A percentile compares a stretch with the other conserved stretches of the same genome.
phyloP scores from a whole-genome alignment of 1,139 yeast species.

The Casaregolazyma suthepensis region DNA sequence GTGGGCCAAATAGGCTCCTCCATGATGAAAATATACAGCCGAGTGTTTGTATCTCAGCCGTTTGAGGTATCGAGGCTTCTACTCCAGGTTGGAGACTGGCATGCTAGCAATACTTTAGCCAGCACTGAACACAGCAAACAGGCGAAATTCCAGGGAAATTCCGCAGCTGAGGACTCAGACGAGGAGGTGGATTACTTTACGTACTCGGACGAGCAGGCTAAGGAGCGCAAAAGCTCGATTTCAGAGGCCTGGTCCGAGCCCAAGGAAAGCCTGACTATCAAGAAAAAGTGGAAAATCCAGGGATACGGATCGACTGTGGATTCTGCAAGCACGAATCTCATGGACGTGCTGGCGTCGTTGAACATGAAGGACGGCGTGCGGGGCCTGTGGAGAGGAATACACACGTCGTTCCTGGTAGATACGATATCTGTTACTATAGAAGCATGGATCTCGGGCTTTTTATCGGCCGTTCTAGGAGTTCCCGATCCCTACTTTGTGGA shows the following conservation, averaged over 20 bases:
- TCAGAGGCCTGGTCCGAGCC: constrained; percentile 9
- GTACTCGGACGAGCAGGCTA: constrained; percentile 12
- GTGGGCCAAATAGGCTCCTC: constrained; percentile 41
- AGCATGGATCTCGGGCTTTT: constrained; percentile 87
- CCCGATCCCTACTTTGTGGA: constrained; percentile 90
- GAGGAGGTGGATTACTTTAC: constrained; percentile 21
- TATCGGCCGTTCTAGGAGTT: constrained; percentile 74
- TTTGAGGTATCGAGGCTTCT: constrained; percentile 77
- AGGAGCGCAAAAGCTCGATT: constrained; percentile 8
- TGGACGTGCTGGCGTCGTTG: constrained; percentile 65
- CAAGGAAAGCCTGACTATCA: constrained; percentile 7
- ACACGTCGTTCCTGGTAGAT: constrained; percentile 74
- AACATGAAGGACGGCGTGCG: constrained; percentile 72
- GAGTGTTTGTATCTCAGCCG: constrained; percentile 73
- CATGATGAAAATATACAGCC: constrained; percentile 61
- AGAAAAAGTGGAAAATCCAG: constrained; percentile 5
- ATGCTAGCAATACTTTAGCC: constrained; percentile 9
- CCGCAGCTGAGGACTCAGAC: constrained; percentile 10
- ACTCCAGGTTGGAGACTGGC: constrained; percentile 65
- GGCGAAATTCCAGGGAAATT: not conserved
- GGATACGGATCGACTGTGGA: constrained; percentile 34
- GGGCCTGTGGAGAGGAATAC: constrained; percentile 81
- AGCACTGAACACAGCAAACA: not conserved
- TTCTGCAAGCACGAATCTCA: constrained; percentile 60
- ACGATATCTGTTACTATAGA: constrained; percentile 74